A percentile compares a stretch with the other conserved stretches of the same genome.
Evolutionary conservation across 176 grass and related monocot genomes (phyloP).

Genomic region (Triticum aestivum): DNA sequence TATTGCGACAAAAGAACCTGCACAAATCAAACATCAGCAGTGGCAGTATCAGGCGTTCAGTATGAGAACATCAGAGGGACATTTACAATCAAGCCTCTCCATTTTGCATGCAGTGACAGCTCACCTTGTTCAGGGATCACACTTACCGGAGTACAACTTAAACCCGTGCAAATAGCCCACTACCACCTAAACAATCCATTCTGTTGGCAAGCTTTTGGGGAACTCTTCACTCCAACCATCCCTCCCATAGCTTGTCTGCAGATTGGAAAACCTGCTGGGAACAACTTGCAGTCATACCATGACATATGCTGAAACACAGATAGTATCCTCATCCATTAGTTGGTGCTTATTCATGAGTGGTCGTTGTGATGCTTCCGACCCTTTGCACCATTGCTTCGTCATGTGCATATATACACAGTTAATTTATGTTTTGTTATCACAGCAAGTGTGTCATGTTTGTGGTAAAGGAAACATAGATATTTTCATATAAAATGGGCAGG

Average conservation of each 20-base stretch:
- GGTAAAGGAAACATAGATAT: constrained; percentile 31
- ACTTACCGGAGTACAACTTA: constrained; percentile 75
- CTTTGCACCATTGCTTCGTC: constrained; percentile 67
- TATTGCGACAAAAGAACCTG: constrained; percentile 78
- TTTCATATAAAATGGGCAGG: constrained; percentile 1
- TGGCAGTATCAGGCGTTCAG: constrained; percentile 71
- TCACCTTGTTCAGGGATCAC: constrained; percentile 87
- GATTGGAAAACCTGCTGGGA: constrained; percentile 87
- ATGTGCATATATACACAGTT: constrained; percentile 74
- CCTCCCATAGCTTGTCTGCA: constrained; percentile 87
- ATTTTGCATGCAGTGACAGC: constrained; percentile 92
- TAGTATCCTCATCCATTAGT: constrained; percentile 26
- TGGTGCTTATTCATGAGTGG: constrained; percentile 49
- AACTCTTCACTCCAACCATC: constrained; percentile 68
- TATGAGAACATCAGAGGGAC: constrained; percentile 93
- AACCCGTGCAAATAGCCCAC: constrained; percentile 58
- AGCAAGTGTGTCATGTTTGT: constrained; percentile 13
- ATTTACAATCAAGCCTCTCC: constrained; percentile 80
- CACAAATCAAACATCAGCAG: constrained; percentile 76
- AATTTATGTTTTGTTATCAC: constrained; percentile 36
- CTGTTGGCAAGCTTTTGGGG: constrained; percentile 92
- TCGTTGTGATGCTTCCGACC: constrained; percentile 67
- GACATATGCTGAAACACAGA: constrained; percentile 67
- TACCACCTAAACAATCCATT: constrained; percentile 85
- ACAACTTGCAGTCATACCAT: constrained; percentile 72